A percentile compares a stretch with the other conserved stretches of the same genome.
These are phyloP conservation scores for Moesziomyces sp. DNA, from an alignment of 1,284 basidiomycete species.

Conservation along the genomic window DNA sequence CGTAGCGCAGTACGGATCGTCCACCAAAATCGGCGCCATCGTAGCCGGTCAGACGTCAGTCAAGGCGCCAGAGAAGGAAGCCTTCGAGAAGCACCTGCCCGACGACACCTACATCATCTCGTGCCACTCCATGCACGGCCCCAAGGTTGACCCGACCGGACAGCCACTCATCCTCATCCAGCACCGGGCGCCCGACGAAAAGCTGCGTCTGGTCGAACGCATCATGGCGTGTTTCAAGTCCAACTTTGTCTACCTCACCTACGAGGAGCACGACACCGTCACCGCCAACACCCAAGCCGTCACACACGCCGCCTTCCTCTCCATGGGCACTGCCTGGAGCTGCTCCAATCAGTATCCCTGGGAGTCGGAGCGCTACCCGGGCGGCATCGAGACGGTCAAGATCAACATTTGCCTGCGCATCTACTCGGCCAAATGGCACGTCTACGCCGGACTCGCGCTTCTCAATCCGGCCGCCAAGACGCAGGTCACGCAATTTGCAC, in stretches of 20 bases:
- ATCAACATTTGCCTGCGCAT: constrained; percentile 92
- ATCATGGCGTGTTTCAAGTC: constrained; percentile 84
- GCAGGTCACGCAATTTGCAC: constrained; percentile 88
- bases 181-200: constrained; percentile 81
- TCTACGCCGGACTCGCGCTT: constrained; percentile 96
- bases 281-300: constrained; percentile 99
- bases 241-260: constrained; percentile 88
- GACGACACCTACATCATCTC: constrained; percentile 88
- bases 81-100: constrained; percentile 91
- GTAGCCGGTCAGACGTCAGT: constrained; percentile 97
- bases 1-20: constrained; percentile 89
- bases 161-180: constrained; percentile 94
- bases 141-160: constrained; percentile 86
- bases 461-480: constrained; percentile 90
- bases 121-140: constrained; percentile 93
- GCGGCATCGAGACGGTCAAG: constrained; percentile 98
- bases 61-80: constrained; percentile 89
- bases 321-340: constrained; percentile 97
- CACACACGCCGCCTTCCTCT: constrained; percentile 96
- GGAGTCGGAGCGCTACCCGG: constrained; percentile 91
- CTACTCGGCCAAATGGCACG: constrained; percentile 97
- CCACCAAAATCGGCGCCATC: constrained; percentile 90
- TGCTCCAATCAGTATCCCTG: constrained; percentile 85
- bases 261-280: constrained; percentile 94
- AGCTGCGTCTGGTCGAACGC: constrained; percentile 81